Evolutionary conservation across 768 basidiomycete genomes (phyloP).

Genomic region (Suillus variegatus): DNA sequence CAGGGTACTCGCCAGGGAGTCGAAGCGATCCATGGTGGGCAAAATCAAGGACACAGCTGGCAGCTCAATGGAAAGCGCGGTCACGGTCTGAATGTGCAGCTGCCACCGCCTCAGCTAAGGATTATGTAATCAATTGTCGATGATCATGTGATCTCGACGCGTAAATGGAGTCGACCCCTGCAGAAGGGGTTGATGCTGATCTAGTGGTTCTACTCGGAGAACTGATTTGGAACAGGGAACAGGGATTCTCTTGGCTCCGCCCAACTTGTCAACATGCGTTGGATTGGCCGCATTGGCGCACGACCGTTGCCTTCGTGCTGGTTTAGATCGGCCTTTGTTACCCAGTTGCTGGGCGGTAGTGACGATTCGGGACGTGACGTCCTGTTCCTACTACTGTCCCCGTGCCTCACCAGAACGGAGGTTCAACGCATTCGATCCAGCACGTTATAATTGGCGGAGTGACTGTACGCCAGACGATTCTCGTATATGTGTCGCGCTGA

Average conservation of each 20-base stretch:
- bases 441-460: not conserved
- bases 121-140: slow-evolving; percentile 11
- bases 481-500: not conserved
- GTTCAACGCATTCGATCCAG: not conserved
- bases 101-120: not conserved
- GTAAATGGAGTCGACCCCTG: slow-evolving; percentile 22
- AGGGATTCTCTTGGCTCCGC: not conserved
- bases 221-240: not conserved
- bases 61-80: not conserved
- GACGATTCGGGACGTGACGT: not conserved
- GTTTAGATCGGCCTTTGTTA: not conserved
- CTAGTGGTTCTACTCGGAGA: not conserved
- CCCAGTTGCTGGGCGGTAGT: not conserved
- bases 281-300: not conserved
- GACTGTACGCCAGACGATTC: not conserved
- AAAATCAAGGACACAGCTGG: slow-evolving; percentile 9
- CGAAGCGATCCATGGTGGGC: slow-evolving; percentile 74
- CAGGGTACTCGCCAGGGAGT: slow-evolving; percentile 70
- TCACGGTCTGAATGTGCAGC: not conserved
- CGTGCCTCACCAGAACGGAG: not conserved
- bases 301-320: not conserved
- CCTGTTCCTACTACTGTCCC: not conserved
- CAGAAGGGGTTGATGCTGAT: slow-evolving; percentile 16
- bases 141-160: slow-evolving; percentile 11
- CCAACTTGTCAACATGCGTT: not conserved